A percentile compares a stretch with the other conserved stretches of the same genome.
Evolutionary conservation across 2,329 filamentous ascomycete species (phyloP).

Genomic region (Aspergillus terreus): DNA sequence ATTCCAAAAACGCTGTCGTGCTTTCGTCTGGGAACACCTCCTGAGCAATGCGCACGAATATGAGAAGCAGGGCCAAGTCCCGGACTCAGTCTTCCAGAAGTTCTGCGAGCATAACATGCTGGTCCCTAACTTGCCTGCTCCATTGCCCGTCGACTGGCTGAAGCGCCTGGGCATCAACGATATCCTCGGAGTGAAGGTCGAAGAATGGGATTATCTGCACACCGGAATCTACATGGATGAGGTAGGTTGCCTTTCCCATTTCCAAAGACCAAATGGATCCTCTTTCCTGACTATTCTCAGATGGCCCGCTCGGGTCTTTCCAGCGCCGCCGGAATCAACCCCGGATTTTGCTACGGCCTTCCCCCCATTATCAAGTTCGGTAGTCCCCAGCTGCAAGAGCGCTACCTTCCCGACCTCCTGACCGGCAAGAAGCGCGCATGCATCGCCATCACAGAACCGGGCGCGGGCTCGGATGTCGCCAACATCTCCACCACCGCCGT

Average conservation of each 20-base stretch:
- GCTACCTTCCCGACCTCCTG: constrained; percentile 65
- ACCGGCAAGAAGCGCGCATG: constrained; percentile 64
- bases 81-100: constrained; percentile 59
- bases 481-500: constrained; percentile 66
- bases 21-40: constrained; percentile 63
- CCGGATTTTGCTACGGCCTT: constrained; percentile 69
- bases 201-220: constrained; percentile 72
- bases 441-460: constrained; percentile 76
- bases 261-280: not conserved
- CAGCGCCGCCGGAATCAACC: constrained; percentile 64
- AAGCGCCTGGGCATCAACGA: constrained; percentile 63
- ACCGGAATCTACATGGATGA: constrained; percentile 68
- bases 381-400: constrained; percentile 57
- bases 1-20: constrained; percentile 66
- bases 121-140: constrained; percentile 65
- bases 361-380: constrained; percentile 70
- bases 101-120: constrained; percentile 67
- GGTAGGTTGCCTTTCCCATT: constrained; percentile 27
- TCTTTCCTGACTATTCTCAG: constrained; percentile 26
- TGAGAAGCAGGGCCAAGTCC: constrained; percentile 63
- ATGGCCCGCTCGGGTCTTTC: constrained; percentile 62
- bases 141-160: constrained; percentile 65
- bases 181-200: constrained; percentile 64
- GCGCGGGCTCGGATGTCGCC: constrained; percentile 69
- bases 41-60: constrained; percentile 63